Conservation (phyloP, 2,329 filamentous ascomycete species). For the Coleophoma eucalyptorum region DNA sequence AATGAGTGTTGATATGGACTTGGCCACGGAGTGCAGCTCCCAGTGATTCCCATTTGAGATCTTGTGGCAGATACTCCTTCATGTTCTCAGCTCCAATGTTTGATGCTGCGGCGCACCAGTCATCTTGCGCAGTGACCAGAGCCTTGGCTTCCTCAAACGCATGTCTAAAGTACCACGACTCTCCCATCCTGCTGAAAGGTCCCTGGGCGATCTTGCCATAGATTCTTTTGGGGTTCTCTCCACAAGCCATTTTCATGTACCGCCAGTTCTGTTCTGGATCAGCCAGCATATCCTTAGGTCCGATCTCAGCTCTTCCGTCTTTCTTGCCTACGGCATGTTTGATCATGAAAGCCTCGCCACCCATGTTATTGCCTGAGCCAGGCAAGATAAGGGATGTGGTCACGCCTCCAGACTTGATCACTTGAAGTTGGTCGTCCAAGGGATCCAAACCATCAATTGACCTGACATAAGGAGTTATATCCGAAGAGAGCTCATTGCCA, state of each 20-base stretch:
- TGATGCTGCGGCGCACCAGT: constrained; percentile 61
- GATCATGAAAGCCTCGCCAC: constrained; percentile 65
- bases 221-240: constrained; percentile 63
- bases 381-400: constrained; percentile 65
- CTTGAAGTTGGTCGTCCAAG: constrained; percentile 59
- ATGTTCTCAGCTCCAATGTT: constrained; percentile 44
- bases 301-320: constrained; percentile 60
- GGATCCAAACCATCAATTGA: constrained; percentile 63
- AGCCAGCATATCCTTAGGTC: constrained; percentile 59
- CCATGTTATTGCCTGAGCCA: constrained; percentile 70
- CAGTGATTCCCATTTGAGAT: constrained; percentile 60
- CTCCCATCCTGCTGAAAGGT: constrained; percentile 59
- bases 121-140: constrained; percentile 57
- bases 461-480: constrained; percentile 65
- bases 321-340: constrained; percentile 61
- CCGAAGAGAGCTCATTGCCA: constrained; percentile 58
- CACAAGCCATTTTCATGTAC: constrained; percentile 76
- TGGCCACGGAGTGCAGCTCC: constrained; percentile 61
- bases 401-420: constrained; percentile 71
- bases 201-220: constrained; percentile 51
- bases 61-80: constrained; percentile 55
- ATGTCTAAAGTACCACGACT: constrained; percentile 66
- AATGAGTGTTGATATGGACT: constrained; percentile 67
- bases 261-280: constrained; percentile 63
- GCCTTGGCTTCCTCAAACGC: constrained; percentile 60